Evolutionary conservation across 2,329 filamentous ascomycete genomes (phyloP), one percentile per base, ranked within the genome.

Genomic region (Lachnellula willkommii): DNA sequence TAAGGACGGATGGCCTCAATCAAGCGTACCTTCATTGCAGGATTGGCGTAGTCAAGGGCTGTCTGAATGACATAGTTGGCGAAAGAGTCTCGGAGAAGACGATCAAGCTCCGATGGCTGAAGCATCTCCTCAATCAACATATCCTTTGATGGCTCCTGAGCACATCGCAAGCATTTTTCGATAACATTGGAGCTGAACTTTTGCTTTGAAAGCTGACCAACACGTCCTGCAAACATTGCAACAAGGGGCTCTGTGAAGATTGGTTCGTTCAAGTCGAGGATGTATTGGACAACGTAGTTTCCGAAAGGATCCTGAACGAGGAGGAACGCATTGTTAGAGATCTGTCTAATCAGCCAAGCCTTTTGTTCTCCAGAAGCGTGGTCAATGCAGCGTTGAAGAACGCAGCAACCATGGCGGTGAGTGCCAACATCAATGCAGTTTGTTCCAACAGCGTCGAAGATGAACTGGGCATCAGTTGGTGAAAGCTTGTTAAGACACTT

Each of bases 101-200:
- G 87, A 67, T 96, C 91, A 60, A 97, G 87, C 74, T 96, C 90
- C 56, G 80, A 79, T 3, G 86, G 81, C 55, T 86, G 70, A 50
- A 87, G 78, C 69, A 99, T 86, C 75, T 97, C 94, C 37, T 88
- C 83, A 56, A 96, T 87, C 74, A 99, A 86, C 71, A 86, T 79
- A 65, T 90, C 87, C 70, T 88, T 91, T 51, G 88, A 88, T 9
- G 81, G 77, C 24, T 84, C 77, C 58, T 88, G 84, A 37, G 92
- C 87, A 69, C 90, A 95, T 55, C 94, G 90, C 57, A 97, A 77
- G 67, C 89, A 92, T 72, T 99, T 99, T 77, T 99, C 94, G 61
- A 99, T 93, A 56, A 99, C 94, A 66, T 99, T 99, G 68, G 94
- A 97, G 75, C 91, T 96, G 77, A 99, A 99, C 75, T 99, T 99